phyloP scores from a whole-genome alignment of 768 basidiomycete species.

The Cytidiella melzeri region DNA sequence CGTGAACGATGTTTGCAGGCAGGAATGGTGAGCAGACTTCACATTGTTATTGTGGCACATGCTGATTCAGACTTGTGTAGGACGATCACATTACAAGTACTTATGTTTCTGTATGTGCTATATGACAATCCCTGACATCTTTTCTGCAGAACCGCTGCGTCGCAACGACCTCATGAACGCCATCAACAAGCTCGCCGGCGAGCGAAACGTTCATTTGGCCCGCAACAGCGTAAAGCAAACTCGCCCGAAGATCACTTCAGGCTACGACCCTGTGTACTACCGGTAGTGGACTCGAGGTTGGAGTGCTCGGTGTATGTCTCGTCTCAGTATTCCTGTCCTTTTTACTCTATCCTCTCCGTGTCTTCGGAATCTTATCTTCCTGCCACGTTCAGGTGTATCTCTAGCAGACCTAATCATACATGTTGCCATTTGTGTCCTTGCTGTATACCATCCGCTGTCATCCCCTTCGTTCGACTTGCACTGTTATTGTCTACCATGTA shows the following conservation, averaged over 20 bases:
- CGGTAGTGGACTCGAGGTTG: not conserved
- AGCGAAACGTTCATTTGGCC: slow-evolving; percentile 30
- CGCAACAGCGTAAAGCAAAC: not conserved
- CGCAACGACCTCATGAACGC: slow-evolving; percentile 76
- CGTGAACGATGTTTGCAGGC: slow-evolving; percentile 69
- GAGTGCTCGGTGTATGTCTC: too few relatives aligned
- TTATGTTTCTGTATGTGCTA: slow-evolving; percentile 17
- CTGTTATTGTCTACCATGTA: too few relatives aligned
- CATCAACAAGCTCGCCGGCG: slow-evolving; percentile 73
- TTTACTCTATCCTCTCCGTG: not conserved
- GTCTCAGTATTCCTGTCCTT: not conserved
- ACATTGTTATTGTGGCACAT: not conserved
- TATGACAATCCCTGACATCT: not conserved
- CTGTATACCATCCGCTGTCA: too few relatives aligned
- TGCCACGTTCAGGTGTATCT: not conserved
- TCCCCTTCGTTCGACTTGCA: too few relatives aligned
- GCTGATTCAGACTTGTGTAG: slow-evolving; percentile 14
- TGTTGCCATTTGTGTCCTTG: too few relatives aligned
- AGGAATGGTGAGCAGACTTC: slow-evolving; percentile 42
- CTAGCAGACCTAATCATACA: not conserved
- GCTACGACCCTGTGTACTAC: not conserved
- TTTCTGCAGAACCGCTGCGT: slow-evolving; percentile 59
- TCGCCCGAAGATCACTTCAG: not conserved
- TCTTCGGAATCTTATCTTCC: not conserved
- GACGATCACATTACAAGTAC: slow-evolving; percentile 80